Conservation (phyloP, 495 filamentous ascomycete species). For the Tuber microsphaerosporum region DNA sequence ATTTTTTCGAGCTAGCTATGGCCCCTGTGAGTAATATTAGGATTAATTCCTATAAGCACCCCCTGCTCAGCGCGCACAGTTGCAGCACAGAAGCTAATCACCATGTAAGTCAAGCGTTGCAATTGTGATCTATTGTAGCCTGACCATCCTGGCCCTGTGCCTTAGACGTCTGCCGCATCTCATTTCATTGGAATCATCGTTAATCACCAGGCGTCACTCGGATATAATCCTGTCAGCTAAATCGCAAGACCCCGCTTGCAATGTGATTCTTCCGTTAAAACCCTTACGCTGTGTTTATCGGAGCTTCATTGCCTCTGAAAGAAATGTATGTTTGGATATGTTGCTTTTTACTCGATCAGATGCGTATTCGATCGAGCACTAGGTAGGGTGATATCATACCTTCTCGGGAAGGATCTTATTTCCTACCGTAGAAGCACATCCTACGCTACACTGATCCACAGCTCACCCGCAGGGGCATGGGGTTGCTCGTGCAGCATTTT, state of each 20-base stretch:
- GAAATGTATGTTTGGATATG: background rate
- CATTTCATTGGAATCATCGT: background rate
- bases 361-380: background rate
- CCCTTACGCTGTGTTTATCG: background rate
- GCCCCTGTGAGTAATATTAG: background rate
- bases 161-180: background rate
- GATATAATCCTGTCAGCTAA: background rate
- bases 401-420: background rate
- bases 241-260: background rate
- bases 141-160: background rate
- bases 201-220: background rate
- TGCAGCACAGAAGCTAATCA: background rate
- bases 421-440: background rate
- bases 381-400: background rate
- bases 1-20: background rate
- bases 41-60: background rate
- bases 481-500: background rate
- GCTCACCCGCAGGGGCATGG: background rate
- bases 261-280: background rate
- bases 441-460: background rate
- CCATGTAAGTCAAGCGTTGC: background rate
- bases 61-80: background rate
- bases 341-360: background rate
- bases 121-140: too few species aligned
- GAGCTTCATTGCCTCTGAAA: background rate